phyloP scores from a whole-genome alignment of 352 stramenopile genomes.

The Pseudoperonospora humuli region DNA sequence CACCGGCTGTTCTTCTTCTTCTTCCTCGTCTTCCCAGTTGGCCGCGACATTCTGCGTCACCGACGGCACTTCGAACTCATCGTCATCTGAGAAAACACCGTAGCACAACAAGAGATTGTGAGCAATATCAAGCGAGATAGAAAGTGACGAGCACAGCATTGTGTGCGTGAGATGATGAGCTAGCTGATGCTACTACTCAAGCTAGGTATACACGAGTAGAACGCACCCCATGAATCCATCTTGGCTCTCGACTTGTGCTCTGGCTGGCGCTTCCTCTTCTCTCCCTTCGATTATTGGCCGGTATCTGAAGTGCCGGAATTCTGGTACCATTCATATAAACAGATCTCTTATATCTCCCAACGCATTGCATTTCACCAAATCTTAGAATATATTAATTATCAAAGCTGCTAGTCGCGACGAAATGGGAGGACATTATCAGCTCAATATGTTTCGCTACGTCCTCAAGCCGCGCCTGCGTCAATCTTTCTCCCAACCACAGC shows the following conservation, averaged over 20 bases:
- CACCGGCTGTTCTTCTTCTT: conserved; percentile 55
- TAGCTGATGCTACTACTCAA: too few species aligned
- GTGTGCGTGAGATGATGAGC: neutral
- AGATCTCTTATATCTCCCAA: too few species aligned
- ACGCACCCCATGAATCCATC: conserved; percentile 79
- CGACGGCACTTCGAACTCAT: conserved; percentile 75
- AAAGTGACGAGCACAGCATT: neutral
- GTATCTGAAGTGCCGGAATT: conserved; percentile 9
- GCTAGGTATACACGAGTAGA: too few species aligned
- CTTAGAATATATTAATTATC: neutral
- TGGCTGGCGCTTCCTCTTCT: conserved; percentile 7
- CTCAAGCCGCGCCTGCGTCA: conserved; percentile 6
- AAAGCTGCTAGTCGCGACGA: too few species aligned
- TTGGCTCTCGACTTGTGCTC: conserved; percentile 8
- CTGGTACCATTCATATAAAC: neutral
- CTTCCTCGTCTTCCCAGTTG: conserved; percentile 75
- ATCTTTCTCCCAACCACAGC: conserved; percentile 13
- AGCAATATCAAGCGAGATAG: conserved; percentile 5
- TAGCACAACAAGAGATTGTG: neutral
- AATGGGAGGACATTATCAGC: too few species aligned
- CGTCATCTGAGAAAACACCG: conserved; percentile 42
- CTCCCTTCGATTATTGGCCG: conserved; percentile 14
- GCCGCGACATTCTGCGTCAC: conserved; percentile 33
- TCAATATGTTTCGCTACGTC: conserved; percentile 6
- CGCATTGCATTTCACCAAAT: neutral